phyloP scores from a whole-genome alignment of 176 grass and related monocot genomes.

The Themeda triandra region DNA sequence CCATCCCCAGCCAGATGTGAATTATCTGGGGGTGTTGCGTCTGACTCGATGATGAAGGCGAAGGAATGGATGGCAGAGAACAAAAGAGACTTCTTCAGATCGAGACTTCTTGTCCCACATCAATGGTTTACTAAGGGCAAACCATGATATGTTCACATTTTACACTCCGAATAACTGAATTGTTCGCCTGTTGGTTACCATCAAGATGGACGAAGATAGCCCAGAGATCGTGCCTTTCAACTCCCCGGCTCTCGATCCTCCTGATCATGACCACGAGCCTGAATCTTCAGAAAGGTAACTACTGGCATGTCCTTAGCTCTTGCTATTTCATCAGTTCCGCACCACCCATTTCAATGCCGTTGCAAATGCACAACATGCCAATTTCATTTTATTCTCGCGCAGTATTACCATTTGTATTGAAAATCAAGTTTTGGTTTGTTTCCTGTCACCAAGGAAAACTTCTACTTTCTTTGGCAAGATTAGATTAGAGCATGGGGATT shows the following conservation, averaged over 20 bases:
- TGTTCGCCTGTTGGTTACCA: background rate
- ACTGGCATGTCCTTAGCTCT: no score
- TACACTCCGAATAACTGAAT: background rate
- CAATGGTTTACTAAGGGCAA: background rate
- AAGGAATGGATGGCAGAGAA: no score
- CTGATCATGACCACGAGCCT: background rate
- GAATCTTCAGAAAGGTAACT: constrained; percentile 23
- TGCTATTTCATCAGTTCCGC: background rate
- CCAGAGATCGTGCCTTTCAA: constrained; percentile 17
- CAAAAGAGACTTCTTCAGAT: no score
- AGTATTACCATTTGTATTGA: background rate
- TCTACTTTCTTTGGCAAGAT: background rate
- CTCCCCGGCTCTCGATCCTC: background rate
- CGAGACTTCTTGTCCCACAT: background rate
- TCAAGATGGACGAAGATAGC: constrained; percentile 24
- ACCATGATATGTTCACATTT: background rate
- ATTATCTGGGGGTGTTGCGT: background rate
- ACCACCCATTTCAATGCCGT: background rate
- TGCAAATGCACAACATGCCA: background rate
- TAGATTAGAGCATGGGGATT: no score
- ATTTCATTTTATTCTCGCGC: background rate
- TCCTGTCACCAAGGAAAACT: no score
- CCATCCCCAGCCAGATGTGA: background rate
- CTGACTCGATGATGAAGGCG: no score
- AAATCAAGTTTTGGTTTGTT: background rate